Conservation (phyloP, 768 basidiomycete species). For the Peribolospora kevripleyi region DNA sequence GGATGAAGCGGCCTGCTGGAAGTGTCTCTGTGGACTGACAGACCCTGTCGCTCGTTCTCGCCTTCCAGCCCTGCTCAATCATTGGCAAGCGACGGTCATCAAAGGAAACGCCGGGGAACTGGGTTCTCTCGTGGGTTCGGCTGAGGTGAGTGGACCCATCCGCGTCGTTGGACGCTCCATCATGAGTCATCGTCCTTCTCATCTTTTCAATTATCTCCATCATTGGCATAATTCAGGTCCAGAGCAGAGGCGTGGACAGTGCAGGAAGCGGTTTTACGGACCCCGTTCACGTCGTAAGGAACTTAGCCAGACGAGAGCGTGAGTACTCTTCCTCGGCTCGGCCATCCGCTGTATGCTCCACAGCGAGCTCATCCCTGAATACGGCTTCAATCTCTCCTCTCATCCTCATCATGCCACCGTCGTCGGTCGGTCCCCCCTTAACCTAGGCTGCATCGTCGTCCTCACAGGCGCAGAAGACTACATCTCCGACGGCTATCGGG, state of each 20-base stretch:
- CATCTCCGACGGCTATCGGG: constrained; percentile 50
- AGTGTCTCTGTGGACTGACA: not conserved
- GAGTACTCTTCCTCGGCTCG: constrained; percentile 15
- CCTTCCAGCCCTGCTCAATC: constrained; percentile 8
- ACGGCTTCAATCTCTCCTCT: not conserved
- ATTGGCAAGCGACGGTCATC: constrained; percentile 37
- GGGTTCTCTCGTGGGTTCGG: constrained; percentile 46
- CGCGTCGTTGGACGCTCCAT: not conserved
- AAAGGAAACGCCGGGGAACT: constrained; percentile 88
- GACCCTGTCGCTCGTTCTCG: too few relatives aligned
- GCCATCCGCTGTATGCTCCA: too few relatives aligned
- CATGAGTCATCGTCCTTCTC: not conserved
- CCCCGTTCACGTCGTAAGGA: constrained; percentile 41
- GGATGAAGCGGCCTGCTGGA: not conserved
- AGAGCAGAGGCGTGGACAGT: constrained; percentile 65
- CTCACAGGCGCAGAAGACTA: constrained; percentile 62
- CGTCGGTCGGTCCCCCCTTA: not conserved
- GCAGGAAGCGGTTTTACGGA: constrained; percentile 51
- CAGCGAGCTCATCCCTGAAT: too few relatives aligned
- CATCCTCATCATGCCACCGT: not conserved
- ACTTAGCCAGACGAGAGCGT: constrained; percentile 52
- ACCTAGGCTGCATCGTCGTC: constrained; percentile 48
- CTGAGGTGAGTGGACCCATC: constrained; percentile 31
- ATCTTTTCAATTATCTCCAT: not conserved
- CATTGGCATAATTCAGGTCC: constrained; percentile 26